Base-by-base conservation (phyloP, 2,329 filamentous ascomycete species). In the Daldinia sp. region DNA sequence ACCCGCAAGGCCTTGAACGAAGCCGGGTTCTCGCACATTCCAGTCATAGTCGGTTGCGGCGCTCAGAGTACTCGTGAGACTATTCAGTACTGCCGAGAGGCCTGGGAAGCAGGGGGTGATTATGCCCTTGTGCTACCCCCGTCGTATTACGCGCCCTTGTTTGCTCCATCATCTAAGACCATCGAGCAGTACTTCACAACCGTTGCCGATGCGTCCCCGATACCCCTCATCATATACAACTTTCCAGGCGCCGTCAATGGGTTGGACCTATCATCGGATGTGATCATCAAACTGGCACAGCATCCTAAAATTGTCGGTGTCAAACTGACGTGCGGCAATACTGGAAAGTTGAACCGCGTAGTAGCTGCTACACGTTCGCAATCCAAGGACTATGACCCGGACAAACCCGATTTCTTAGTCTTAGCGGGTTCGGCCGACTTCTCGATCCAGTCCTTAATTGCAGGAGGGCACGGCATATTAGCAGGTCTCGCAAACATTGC, bases 81-180 rank as follows among this genome's bases (percentile, higher is more conserved):
- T 18, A 86, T 94, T 68, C 84, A 89, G 66, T 83, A 91, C 65
- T 93, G 91, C 81, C 81, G 83, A 65, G 91, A 93, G 75, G 92
- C 92, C 13, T 88, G 87, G 73, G 84, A 86, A 33, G 85, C 88
- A 41, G 93, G 92, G 62, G 92, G 90, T 71, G 90, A 94, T 80
- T 93, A 91, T 74, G 91, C 91, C 6, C 85, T 96, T 63, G 87
- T 94, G 3, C 85, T 95, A 30, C 91, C 92, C 10, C 92, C 92
- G 3, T 89, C 88, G 57, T 95, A 94, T 82, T 94, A 94, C 81
- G 87, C 89, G 63, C 77, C 86, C 3, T 82, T 93, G 23, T 90
- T 93, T 76, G 87, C 85, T 28, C 85, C 87, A 10, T 84, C 87
- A 6, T 86, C 86, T 1, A 81, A 90, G 56, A 88, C 89, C 15